Conservation (phyloP, 108 stramenopile genomes). For the Cyclotella baltica region DNA sequence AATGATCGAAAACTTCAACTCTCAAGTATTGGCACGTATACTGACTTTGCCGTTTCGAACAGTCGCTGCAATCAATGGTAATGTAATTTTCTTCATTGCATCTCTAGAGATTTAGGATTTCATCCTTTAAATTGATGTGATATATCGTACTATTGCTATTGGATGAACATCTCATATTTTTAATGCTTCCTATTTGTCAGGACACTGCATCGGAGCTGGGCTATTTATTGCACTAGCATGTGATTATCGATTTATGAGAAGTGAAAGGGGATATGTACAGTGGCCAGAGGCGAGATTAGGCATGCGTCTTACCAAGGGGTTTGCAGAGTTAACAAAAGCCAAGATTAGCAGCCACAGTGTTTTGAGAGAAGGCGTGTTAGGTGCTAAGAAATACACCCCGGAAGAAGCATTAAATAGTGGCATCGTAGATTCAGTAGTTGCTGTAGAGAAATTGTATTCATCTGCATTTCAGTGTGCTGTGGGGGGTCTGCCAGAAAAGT, state of each 20-base stretch:
- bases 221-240: conserved; percentile 68
- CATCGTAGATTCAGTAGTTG: conserved; percentile 50
- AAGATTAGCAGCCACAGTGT: conserved; percentile 50
- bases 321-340: conserved; percentile 69
- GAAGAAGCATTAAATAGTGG: conserved; percentile 44
- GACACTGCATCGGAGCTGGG: conserved; percentile 74
- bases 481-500: conserved; percentile 49
- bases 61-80: conserved; percentile 70
- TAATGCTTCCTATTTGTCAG: too few relatives aligned
- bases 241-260: conserved; percentile 71
- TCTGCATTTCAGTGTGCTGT: conserved; percentile 45
- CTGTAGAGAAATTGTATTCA: conserved; percentile 38
- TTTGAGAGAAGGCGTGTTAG: conserved; percentile 55
- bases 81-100: too few relatives aligned
- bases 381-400: conserved; percentile 53
- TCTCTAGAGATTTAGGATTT: too few relatives aligned
- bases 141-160: too few relatives aligned
- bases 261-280: conserved; percentile 58
- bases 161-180: too few relatives aligned
- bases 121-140: too few relatives aligned
- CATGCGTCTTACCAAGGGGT: conserved; percentile 69
- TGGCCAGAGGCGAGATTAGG: conserved; percentile 70
- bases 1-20: conserved; percentile 53
- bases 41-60: conserved; percentile 62
- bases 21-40: conserved; percentile 56